These are phyloP conservation scores for Phytophthora crassamura DNA, from an alignment of 352 stramenopile species.

Conservation along the genomic window DNA sequence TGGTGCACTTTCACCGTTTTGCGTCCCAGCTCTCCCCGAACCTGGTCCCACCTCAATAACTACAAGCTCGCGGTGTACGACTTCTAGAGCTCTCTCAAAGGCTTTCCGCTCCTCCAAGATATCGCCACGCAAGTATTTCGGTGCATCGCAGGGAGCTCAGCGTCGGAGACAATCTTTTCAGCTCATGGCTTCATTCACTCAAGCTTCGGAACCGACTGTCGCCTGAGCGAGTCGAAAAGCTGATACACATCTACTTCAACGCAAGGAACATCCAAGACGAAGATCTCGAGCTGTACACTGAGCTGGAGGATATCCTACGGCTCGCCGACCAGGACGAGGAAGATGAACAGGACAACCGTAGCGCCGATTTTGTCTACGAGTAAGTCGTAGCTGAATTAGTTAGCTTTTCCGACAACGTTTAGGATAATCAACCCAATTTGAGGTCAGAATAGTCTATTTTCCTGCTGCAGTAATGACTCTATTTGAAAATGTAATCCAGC, in stretches of 20 bases:
- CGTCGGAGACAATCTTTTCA: conserved; percentile 5
- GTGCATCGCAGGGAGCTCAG: background rate
- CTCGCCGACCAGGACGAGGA: background rate
- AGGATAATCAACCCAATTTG: conserved; percentile 1
- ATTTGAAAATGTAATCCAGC: conserved; percentile 4
- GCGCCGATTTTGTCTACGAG: conserved; percentile 1
- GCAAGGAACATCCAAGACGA: conserved; percentile 3
- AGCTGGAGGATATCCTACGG: conserved; percentile 1
- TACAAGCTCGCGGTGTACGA: background rate
- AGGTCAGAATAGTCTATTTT: conserved; percentile 2
- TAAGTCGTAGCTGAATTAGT: background rate
- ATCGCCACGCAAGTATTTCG: conserved; percentile 4
- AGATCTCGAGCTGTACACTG: conserved; percentile 3
- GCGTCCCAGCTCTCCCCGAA: background rate
- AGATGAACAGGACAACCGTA: background rate
- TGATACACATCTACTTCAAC: conserved; percentile 8
- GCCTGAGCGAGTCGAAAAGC: conserved; percentile 1
- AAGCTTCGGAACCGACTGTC: conserved; percentile 3
- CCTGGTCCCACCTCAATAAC: background rate
- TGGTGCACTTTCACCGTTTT: conserved; percentile 1
- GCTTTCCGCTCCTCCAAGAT: conserved; percentile 7
- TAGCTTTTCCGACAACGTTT: background rate
- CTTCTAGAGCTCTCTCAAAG: background rate
- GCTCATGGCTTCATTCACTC: conserved; percentile 5
- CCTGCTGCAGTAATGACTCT: background rate